Evolutionary conservation across 768 basidiomycete species (phyloP).

Genomic region (Suillus fuscotomentosus): DNA sequence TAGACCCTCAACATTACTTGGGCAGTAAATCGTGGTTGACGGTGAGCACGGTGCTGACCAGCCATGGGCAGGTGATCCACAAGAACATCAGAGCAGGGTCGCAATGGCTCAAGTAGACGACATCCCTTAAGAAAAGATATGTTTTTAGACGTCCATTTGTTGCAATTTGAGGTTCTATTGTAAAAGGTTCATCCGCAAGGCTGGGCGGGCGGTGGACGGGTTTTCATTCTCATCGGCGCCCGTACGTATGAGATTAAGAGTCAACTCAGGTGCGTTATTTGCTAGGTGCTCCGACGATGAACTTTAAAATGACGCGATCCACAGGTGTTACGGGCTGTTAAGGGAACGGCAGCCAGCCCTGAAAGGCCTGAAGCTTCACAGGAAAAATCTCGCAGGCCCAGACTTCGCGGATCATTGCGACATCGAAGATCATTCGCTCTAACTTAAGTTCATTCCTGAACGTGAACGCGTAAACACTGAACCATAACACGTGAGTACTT

Average conservation of each 20-base stretch:
- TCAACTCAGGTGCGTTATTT: neutral
- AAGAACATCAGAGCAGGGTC: neutral
- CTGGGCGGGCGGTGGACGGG: neutral
- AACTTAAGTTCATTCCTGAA: neutral
- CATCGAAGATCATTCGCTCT: neutral
- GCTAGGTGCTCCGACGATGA: neutral
- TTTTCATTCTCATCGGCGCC: neutral
- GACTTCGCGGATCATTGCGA: constrained; percentile 1
- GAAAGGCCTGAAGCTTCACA: constrained; percentile 1
- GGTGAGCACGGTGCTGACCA: neutral
- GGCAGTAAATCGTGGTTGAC: neutral
- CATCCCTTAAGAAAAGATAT: neutral
- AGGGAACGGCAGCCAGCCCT: neutral
- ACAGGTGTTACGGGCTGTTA: neutral
- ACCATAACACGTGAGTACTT: neutral
- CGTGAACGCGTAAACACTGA: neutral
- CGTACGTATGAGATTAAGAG: neutral
- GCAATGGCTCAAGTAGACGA: neutral
- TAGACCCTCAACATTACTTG: neutral
- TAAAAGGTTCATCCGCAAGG: neutral
- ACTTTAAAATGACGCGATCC: neutral
- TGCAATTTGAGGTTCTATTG: too few relatives aligned
- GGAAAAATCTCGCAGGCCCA: neutral
- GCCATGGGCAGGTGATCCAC: neutral
- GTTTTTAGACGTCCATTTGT: neutral